Base-by-base conservation (phyloP, 2,329 filamentous ascomycete genomes). In the Orbilia blumenaviensis region DNA sequence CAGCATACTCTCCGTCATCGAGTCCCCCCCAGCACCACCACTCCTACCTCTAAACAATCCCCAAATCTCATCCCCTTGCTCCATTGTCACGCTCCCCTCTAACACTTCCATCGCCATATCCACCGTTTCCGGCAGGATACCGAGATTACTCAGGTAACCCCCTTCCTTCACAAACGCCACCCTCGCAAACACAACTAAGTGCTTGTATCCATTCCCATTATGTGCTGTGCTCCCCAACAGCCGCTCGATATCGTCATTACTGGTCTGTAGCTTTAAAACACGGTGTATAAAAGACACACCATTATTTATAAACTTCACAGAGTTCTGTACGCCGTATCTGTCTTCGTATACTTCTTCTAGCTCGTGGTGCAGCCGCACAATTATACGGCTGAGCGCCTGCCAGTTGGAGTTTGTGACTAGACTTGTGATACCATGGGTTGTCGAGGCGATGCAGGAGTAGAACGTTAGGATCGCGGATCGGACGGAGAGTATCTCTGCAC, bases 1-100 rank as follows among this genome's bases (percentile, higher is more conserved):
- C 23, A 75, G 44, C 71, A 75, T 75, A 68, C 71, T 75, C 71
- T 75, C 71, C 36, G 71, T 75, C 71, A 75, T 75, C 63, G 38
- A 68, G 29, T 41, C 48, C 63, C 62, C 71, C 54, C 71, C 71
- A 10, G 7, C 27, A 25, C 34, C 34, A 16, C 48, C 69, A 1
- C 34, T 36, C 38, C 56, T 50, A 6, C 71, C 71, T 29, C 56
- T 75, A 68, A 75, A 75, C 34, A 75, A n/a, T 18, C 63, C 63
- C 71, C 71, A 75, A 68, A 75, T 68, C 71, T 75, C 71, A 68
- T 75, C 71, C 27, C 71, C 71, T 21, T 75, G 63, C 21, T 75
- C 71, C 63, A 68, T 56, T 10, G 71, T 75, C 25, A 75, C 71
- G 42, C 71, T 68, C 36, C 63, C 54, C 48, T 75, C 71, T 2